These are phyloP conservation scores for Pseudonitzschia multistriata DNA, from an alignment of 108 stramenopile genomes.

Conservation along the genomic window DNA sequence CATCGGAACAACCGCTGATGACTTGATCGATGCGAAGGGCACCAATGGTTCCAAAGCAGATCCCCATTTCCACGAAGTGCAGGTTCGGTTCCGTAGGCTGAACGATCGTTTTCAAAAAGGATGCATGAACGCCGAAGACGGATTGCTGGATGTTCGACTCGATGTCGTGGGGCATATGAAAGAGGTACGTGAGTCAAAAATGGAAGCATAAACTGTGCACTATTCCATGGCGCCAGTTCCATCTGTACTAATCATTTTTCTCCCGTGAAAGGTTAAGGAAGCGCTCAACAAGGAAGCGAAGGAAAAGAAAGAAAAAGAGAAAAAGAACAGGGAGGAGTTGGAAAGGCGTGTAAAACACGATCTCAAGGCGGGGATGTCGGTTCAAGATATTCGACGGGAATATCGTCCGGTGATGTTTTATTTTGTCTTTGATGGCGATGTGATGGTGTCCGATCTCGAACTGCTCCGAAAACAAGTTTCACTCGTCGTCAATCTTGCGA, in stretches of 20 bases:
- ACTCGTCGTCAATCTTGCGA: constrained; percentile 9
- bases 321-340: constrained; percentile 7
- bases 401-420: constrained; percentile 18
- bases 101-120: constrained; percentile 19
- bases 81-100: constrained; percentile 17
- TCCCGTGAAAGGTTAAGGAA: not conserved
- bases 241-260: too few species aligned
- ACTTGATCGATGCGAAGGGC: not conserved
- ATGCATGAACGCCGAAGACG: constrained; percentile 11
- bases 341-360: constrained; percentile 9
- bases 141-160: constrained; percentile 9
- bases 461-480: constrained; percentile 17
- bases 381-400: constrained; percentile 1
- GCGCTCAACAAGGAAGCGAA: constrained; percentile 12
- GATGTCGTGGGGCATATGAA: constrained; percentile 20
- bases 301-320: constrained; percentile 19
- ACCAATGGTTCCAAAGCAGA: not conserved
- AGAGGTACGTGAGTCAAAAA: not conserved
- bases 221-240: too few species aligned
- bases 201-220: too few species aligned
- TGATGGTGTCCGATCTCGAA: constrained; percentile 17
- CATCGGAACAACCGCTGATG: not conserved
- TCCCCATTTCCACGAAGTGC: constrained; percentile 2
- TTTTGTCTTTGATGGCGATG: constrained; percentile 7
- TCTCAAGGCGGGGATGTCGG: constrained; percentile 4